Percentiles rank a stretch among this genome's conserved stretches.
Conservation (phyloP, 768 basidiomycete genomes). For the Holtermannia corniformis region DNA sequence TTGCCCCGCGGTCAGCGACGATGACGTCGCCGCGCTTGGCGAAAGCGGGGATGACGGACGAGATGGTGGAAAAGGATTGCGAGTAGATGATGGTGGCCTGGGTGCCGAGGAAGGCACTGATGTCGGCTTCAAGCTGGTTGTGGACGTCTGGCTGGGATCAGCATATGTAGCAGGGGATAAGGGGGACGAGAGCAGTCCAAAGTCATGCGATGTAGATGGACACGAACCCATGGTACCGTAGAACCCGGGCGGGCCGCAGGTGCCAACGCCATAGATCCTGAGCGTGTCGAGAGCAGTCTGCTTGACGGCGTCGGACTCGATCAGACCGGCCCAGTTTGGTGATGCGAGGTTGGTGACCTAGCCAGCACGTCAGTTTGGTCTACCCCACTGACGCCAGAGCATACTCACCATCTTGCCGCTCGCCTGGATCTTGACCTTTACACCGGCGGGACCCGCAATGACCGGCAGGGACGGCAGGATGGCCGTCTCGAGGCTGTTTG, state of each 20-base stretch:
- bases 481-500: conserved; percentile 52
- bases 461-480: conserved; percentile 69
- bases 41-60: conserved; percentile 93
- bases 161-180: not conserved
- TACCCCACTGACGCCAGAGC: too few species aligned
- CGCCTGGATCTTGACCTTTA: conserved; percentile 63
- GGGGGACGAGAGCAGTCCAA: too few species aligned
- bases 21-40: conserved; percentile 96
- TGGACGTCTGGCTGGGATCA: conserved; percentile 63
- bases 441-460: conserved; percentile 67
- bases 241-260: conserved; percentile 93
- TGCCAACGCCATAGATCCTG: conserved; percentile 81
- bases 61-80: conserved; percentile 82
- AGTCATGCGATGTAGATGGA: too few species aligned
- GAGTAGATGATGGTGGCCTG: conserved; percentile 87
- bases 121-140: conserved; percentile 73
- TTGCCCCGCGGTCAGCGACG: conserved; percentile 94
- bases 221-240: conserved; percentile 84
- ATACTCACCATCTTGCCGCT: conserved; percentile 31
- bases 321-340: conserved; percentile 83
- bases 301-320: conserved; percentile 79
- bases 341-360: conserved; percentile 74
- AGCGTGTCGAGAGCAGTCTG: conserved; percentile 73
- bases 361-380: not conserved
- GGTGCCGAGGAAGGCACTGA: conserved; percentile 81